Base-by-base conservation (phyloP, 495 filamentous ascomycete species). In the Amorphotheca resinae region DNA sequence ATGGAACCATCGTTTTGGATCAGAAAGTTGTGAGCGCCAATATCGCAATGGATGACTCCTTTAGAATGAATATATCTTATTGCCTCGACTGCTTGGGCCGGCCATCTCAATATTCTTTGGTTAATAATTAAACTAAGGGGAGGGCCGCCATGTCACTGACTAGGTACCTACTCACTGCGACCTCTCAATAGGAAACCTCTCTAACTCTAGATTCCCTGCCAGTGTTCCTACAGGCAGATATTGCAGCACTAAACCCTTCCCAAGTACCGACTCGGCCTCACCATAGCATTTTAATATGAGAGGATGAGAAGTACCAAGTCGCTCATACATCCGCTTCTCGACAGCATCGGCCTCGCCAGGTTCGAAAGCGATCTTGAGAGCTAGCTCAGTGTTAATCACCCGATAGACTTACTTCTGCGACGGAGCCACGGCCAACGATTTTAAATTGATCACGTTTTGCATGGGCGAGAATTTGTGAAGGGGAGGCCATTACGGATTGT, bases 11-110 rank as follows among this genome's bases (percentile, higher is more conserved):
- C 17, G 11, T 42, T 33, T 20, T 9, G 11, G 23, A 31, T 20
- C 22, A 42, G 20, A 20, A 42, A 42, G 28, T 42, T 42, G 9
- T 42, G 39, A 30, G 28, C 28, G 8, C 39, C 23, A 30, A 42
- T 42, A 20, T n/a, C n/a, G n/a, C n/a, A n/a, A n/a, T n/a, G n/a
- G n/a, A n/a, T n/a, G n/a, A n/a, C n/a, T n/a, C n/a, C n/a, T n/a
- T n/a, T n/a, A n/a, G n/a, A n/a, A n/a, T n/a, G n/a, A n/a, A n/a
- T n/a, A n/a, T n/a, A n/a, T n/a, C n/a, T n/a, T n/a, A n/a, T n/a
- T n/a, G n/a, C n/a, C n/a, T n/a, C n/a, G n/a, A n/a, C n/a, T n/a
- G n/a, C n/a, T n/a, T n/a, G n/a, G n/a, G n/a, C n/a, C n/a, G n/a
- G n/a, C n/a, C n/a, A n/a, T n/a, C n/a, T n/a, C n/a, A n/a, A n/a